These are phyloP conservation scores for Lichtheimia ornata DNA, from an alignment of 371 early-diverging fungal genomes.

Conservation along the genomic window DNA sequence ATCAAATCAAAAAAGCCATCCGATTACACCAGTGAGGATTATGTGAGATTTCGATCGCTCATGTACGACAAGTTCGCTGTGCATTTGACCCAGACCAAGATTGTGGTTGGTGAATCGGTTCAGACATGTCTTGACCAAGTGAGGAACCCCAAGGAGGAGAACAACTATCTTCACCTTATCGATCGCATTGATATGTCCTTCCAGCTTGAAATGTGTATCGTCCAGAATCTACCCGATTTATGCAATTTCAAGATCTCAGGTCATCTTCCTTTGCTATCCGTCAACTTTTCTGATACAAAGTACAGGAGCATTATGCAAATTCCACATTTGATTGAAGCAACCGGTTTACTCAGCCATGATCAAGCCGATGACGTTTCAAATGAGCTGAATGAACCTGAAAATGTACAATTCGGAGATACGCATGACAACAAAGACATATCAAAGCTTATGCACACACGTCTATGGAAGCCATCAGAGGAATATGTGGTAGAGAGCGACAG, in stretches of 20 bases:
- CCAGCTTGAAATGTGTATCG: slow-evolving; percentile 81
- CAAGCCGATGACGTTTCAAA: background rate
- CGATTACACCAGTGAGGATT: slow-evolving; percentile 65
- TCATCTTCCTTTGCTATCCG: slow-evolving; percentile 80
- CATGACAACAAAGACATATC: slow-evolving; percentile 11
- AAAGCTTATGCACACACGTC: slow-evolving; percentile 32
- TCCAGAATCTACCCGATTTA: slow-evolving; percentile 77
- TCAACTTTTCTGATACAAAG: slow-evolving; percentile 93
- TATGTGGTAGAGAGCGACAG: slow-evolving; percentile 34
- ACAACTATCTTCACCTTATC: slow-evolving; percentile 74
- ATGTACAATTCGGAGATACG: background rate
- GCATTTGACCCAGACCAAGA: slow-evolving; percentile 81
- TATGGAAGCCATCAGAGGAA: slow-evolving; percentile 33
- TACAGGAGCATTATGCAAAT: slow-evolving; percentile 90
- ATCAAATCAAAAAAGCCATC: slow-evolving; percentile 68
- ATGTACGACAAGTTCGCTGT: slow-evolving; percentile 93
- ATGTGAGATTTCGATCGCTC: slow-evolving; percentile 70
- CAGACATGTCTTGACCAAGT: slow-evolving; percentile 75
- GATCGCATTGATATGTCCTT: slow-evolving; percentile 88
- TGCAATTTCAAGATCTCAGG: slow-evolving; percentile 82
- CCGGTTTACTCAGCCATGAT: slow-evolving; percentile 30
- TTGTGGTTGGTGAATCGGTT: slow-evolving; percentile 79
- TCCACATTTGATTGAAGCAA: slow-evolving; percentile 58
- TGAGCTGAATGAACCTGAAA: background rate
- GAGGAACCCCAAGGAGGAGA: slow-evolving; percentile 37